phyloP scores from a whole-genome alignment of 73 alveolate genomes.

The Paramecium sexaurelia region DNA sequence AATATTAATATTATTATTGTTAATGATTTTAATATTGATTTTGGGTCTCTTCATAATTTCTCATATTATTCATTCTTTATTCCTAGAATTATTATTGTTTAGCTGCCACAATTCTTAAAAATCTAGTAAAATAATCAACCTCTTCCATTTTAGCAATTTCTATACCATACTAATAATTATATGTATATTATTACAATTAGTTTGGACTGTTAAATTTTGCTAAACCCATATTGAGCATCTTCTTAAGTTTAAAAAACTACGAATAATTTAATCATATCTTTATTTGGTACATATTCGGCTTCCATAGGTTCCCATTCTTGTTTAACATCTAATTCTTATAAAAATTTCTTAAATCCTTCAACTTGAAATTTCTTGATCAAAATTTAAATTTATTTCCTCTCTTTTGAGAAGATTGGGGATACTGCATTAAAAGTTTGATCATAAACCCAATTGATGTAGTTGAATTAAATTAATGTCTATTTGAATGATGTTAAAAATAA shows the following conservation, averaged over 20 bases:
- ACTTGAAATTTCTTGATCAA: background rate
- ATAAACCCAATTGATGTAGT: background rate
- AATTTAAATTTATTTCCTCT: slow-evolving; percentile 8
- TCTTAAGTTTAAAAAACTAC: background rate
- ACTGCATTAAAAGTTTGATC: background rate
- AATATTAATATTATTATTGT: background rate
- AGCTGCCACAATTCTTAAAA: background rate
- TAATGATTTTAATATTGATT: background rate
- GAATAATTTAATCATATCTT: background rate
- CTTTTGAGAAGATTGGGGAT: background rate
- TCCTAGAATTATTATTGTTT: background rate
- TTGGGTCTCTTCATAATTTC: background rate
- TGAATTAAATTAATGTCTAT: slow-evolving; percentile 8
- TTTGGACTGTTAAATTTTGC: slow-evolving; percentile 13
- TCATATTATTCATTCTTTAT: background rate
- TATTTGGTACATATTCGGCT: background rate
- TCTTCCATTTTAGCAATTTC: slow-evolving; percentile 5
- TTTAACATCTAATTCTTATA: slow-evolving; percentile 19
- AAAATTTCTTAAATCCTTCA: slow-evolving; percentile 15
- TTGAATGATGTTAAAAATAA: background rate
- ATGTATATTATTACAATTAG: background rate
- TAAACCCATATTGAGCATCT: background rate
- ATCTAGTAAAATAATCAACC: background rate
- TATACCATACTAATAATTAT: background rate
- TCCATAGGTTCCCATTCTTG: slow-evolving; percentile 19